phyloP scores from a whole-genome alignment of 805 yeast genomes.

The Yamadazyma tumulicola region DNA sequence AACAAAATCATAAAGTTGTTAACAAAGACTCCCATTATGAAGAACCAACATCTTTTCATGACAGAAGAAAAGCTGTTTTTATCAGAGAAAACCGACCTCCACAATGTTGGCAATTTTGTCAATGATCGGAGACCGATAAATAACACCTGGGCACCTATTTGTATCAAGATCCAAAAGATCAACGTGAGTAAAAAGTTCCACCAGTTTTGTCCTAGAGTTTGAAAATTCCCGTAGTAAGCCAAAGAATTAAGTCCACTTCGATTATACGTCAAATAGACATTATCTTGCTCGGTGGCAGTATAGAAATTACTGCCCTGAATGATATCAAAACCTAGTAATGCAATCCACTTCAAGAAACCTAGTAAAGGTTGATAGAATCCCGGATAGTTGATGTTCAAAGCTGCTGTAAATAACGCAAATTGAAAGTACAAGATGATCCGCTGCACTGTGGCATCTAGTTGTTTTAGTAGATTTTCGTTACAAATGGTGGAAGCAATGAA shows the following conservation, averaged over 20 bases:
- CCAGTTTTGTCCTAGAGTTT: conserved; percentile 33
- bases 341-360: conserved; percentile 52
- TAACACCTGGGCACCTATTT: conserved; percentile 21
- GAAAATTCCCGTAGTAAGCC: conserved; percentile 25
- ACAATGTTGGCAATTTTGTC: conserved; percentile 1
- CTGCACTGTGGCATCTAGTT: conserved; percentile 51
- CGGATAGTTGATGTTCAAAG: conserved; percentile 54
- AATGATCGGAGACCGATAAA: conserved; percentile 13
- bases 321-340: conserved; percentile 39
- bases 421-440: conserved; percentile 54
- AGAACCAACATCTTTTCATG: conserved; percentile 8
- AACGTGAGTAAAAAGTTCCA: conserved; percentile 39
- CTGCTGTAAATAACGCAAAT: conserved; percentile 55
- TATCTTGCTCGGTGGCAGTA: conserved; percentile 19
- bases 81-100: too few relatives aligned
- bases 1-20: conserved; percentile 31
- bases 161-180: conserved; percentile 22
- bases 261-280: conserved; percentile 40
- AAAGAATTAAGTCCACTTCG: conserved; percentile 40
- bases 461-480: conserved; percentile 51
- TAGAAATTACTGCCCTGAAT: conserved; percentile 12
- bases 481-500: conserved; percentile 56
- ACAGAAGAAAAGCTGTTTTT: not conserved
- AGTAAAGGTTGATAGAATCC: conserved; percentile 59
- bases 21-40: conserved; percentile 30